These are phyloP conservation scores for Salix koriyanagi DNA, from an alignment of 345 rosid species.

Conservation along the genomic window DNA sequence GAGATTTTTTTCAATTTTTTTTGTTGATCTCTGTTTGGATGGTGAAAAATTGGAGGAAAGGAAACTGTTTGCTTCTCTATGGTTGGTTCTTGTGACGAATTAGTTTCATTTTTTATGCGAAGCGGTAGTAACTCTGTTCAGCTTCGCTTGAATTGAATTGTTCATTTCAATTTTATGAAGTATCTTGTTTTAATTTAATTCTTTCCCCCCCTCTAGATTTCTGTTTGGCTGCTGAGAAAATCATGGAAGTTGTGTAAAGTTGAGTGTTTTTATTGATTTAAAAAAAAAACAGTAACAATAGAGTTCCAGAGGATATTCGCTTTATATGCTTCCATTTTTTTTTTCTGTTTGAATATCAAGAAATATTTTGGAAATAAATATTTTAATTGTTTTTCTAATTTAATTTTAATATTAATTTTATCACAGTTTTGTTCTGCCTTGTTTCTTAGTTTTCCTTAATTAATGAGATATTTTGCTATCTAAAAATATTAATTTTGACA, in stretches of 20 bases:
- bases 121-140: neutral
- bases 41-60: neutral
- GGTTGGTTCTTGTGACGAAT: neutral
- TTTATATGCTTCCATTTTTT: neutral
- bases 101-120: neutral
- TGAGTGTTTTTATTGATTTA: neutral
- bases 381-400: neutral
- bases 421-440: neutral
- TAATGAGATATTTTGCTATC: neutral
- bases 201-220: neutral
- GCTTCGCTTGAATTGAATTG: neutral
- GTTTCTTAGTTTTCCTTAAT: neutral
- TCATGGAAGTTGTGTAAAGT: neutral
- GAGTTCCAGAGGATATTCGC: neutral
- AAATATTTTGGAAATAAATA: neutral
- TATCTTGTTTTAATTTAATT: neutral
- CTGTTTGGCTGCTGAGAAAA: slow-evolving; percentile 4
- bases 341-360: neutral
- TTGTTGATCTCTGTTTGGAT: neutral
- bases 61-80: neutral
- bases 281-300: neutral
- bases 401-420: neutral
- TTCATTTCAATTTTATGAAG: neutral
- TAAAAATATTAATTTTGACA: neutral
- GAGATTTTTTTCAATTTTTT: neutral